Conservation (phyloP, 164 flowering plant genomes). For the Taxillus chinensis region DNA sequence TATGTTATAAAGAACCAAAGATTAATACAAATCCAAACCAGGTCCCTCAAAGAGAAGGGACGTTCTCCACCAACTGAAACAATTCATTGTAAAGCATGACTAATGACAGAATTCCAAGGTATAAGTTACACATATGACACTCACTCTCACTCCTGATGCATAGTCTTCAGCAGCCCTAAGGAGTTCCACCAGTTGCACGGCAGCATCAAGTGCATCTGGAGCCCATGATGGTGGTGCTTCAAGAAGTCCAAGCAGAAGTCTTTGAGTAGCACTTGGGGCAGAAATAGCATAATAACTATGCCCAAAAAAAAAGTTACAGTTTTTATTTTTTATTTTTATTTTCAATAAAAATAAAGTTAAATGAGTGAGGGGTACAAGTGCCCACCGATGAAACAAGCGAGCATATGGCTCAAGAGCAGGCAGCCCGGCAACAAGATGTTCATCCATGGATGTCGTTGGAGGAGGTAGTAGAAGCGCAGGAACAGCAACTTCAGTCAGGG, state of each 20-base stretch:
- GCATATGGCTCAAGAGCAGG: constrained; percentile 99
- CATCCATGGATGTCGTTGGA: constrained; percentile 87
- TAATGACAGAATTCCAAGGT: background rate
- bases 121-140: constrained; percentile 1
- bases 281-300: constrained; percentile 88
- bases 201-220: constrained; percentile 99
- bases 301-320: constrained; percentile 6
- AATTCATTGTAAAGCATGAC: background rate
- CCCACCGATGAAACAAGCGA: constrained; percentile 82
- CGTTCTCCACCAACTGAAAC: background rate
- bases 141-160: constrained; percentile 89
- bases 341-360: background rate
- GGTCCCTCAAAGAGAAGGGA: background rate
- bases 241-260: constrained; percentile 86
- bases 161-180: constrained; percentile 97
- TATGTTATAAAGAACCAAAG: too few species aligned
- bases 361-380: constrained; percentile 3
- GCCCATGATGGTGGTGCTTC: constrained; percentile 99
- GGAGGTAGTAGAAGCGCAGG: constrained; percentile 98
- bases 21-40: too few species aligned
- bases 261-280: constrained; percentile 96
- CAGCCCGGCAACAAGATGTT: constrained; percentile 93
- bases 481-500: constrained; percentile 87
- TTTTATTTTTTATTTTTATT: background rate
- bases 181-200: constrained; percentile 95